These are phyloP conservation scores for Hyphodiscus sp. DNA, from an alignment of 2,329 filamentous ascomycete species.

Conservation along the genomic window DNA sequence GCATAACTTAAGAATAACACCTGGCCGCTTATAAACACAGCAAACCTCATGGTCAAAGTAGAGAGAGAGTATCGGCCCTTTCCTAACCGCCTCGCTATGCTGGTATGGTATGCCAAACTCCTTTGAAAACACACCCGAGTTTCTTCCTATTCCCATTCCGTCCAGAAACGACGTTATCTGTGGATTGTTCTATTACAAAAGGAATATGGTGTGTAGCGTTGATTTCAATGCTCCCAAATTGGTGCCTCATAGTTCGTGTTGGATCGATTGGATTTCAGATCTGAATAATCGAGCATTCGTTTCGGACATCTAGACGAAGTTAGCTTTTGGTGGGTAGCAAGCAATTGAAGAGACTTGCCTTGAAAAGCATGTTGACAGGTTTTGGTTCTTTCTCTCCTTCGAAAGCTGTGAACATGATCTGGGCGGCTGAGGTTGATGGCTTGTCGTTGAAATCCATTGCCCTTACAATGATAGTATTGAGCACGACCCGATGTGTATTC, in stretches of 20 bases:
- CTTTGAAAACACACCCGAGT: slow-evolving; percentile 7
- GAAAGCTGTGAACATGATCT: slow-evolving; percentile 61
- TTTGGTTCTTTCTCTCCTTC: slow-evolving; percentile 48
- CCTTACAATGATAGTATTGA: slow-evolving; percentile 77
- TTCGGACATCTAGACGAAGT: slow-evolving; percentile 27
- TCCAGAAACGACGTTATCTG: slow-evolving; percentile 10
- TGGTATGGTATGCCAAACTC: slow-evolving; percentile 24
- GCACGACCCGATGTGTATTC: slow-evolving; percentile 75
- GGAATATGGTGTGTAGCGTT: slow-evolving; percentile 5
- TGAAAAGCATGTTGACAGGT: slow-evolving; percentile 54
- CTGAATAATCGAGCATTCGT: slow-evolving; percentile 27
- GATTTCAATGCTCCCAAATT: neutral
- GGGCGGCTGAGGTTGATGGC: slow-evolving; percentile 46
- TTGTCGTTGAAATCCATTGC: slow-evolving; percentile 75
- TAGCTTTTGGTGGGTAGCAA: slow-evolving; percentile 2
- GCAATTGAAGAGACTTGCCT: slow-evolving; percentile 38
- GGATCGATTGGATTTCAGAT: slow-evolving; percentile 30
- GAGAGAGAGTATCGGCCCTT: slow-evolving; percentile 31
- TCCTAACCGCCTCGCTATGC: slow-evolving; percentile 24
- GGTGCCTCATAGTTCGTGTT: slow-evolving; percentile 25
- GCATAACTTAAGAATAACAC: neutral
- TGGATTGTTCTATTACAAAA: slow-evolving; percentile 20
- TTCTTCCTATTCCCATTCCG: slow-evolving; percentile 7
- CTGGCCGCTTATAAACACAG: neutral
- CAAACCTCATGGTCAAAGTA: neutral